A percentile compares a stretch with the other conserved stretches of the same genome.
Conservation (phyloP, 495 filamentous ascomycete genomes). For the Echria macrotheca region DNA sequence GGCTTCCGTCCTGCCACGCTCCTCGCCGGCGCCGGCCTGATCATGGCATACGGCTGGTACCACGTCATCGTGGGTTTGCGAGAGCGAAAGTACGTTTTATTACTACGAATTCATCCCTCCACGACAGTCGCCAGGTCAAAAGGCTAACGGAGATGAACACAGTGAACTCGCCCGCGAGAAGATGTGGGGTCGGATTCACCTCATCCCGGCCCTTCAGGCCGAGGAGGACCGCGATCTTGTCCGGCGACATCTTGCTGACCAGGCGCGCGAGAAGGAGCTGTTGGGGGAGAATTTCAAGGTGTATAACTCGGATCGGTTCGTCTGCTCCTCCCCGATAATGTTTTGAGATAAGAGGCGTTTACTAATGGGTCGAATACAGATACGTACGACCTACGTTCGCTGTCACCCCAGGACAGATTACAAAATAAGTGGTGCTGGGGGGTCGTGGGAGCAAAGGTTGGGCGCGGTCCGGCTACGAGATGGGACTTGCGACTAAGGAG, state of each 20-base stretch:
- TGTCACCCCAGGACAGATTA: constrained; percentile 47
- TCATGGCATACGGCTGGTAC: constrained; percentile 89
- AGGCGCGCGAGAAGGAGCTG: constrained; percentile 83
- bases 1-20: constrained; percentile 81
- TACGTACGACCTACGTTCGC: constrained; percentile 70
- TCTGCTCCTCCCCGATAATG: constrained; percentile 13
- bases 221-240: constrained; percentile 95
- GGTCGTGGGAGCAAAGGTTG: not conserved
- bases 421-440: constrained; percentile 37
- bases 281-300: constrained; percentile 71
- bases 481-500: too few species aligned
- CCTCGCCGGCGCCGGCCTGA: constrained; percentile 61
- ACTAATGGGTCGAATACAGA: constrained; percentile 37
- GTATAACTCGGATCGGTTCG: constrained; percentile 85
- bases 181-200: constrained; percentile 91
- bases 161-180: constrained; percentile 91
- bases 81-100: constrained; percentile 67
- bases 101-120: not conserved
- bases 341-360: constrained; percentile 3
- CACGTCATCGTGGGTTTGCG: constrained; percentile 69
- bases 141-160: not conserved
- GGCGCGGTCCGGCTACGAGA: not conserved
- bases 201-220: constrained; percentile 88
- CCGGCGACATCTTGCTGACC: constrained; percentile 74
- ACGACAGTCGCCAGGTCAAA: too few species aligned